A percentile compares a stretch with the other conserved stretches of the same genome.
Conservation (phyloP, 176 grass and related monocot species). For the Triticum timopheevii region DNA sequence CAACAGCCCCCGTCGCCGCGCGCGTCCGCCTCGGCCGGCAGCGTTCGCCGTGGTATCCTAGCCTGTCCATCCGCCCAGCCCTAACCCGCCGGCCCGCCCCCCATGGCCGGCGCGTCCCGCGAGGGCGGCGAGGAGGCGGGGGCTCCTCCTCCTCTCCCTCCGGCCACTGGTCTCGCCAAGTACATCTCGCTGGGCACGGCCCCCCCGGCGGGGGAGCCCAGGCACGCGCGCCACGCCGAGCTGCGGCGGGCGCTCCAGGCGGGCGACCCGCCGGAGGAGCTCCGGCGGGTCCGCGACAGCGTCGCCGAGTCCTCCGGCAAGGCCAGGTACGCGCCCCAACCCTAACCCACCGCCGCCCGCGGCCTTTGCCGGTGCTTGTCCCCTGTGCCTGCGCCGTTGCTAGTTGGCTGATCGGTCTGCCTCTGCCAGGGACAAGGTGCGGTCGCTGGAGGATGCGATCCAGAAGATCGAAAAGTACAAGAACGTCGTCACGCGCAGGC, state of each 20-base stretch:
- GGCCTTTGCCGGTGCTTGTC: background rate
- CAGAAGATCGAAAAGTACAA: conserved; percentile 67
- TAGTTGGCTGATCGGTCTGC: background rate
- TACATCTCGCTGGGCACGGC: conserved; percentile 61
- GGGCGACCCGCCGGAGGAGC: conserved; percentile 59
- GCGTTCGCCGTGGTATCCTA: background rate
- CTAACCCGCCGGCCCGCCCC: background rate
- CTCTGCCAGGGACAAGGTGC: conserved; percentile 53
- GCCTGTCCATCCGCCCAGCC: background rate
- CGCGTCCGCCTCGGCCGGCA: background rate
- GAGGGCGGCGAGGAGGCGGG: conserved; percentile 6
- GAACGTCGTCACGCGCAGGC: conserved; percentile 59
- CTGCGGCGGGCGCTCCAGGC: conserved; percentile 55
- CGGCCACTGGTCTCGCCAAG: conserved; percentile 25
- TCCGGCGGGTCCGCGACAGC: conserved; percentile 61
- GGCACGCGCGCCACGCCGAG: conserved; percentile 58
- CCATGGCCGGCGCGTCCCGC: conserved; percentile 53
- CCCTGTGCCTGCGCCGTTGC: background rate
- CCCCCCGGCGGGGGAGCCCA: conserved; percentile 37
- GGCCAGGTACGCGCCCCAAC: conserved; percentile 38
- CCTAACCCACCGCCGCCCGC: background rate
- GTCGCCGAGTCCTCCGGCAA: conserved; percentile 44
- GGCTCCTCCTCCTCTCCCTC: conserved; percentile 26
- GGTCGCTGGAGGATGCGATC: conserved; percentile 57
- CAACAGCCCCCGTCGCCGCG: background rate